These are phyloP conservation scores for Helicostylum pulchrum DNA, from an alignment of 192 early-diverging fungal species.

Conservation along the genomic window DNA sequence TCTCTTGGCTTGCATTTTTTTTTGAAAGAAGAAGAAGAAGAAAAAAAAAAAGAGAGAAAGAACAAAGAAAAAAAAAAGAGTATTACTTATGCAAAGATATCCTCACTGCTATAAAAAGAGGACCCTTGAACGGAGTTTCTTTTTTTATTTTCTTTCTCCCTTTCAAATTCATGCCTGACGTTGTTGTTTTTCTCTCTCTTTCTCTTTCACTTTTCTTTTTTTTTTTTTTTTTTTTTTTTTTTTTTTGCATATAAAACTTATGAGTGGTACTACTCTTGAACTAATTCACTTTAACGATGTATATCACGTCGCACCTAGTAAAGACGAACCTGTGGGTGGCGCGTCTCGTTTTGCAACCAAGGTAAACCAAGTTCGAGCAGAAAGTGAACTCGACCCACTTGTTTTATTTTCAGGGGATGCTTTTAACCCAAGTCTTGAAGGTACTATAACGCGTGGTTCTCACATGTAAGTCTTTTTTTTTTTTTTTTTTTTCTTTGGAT, in stretches of 20 bases:
- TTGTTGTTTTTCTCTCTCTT: no score
- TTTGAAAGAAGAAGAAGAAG: not conserved
- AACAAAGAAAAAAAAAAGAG: no score
- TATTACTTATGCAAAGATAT: no score
- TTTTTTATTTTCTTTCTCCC: no score
- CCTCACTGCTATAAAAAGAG: no score
- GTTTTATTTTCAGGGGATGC: conserved; percentile 65
- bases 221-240: conserved; percentile 7
- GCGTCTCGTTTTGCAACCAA: conserved; percentile 57
- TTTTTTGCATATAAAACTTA: not conserved
- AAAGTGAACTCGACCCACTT: conserved; percentile 32
- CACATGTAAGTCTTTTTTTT: conserved; percentile 52
- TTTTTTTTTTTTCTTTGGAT: no score
- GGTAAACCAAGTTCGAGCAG: conserved; percentile 34
- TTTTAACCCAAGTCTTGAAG: conserved; percentile 67
- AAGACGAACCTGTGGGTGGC: conserved; percentile 59
- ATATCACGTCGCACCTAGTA: conserved; percentile 52
- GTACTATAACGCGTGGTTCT: conserved; percentile 57
- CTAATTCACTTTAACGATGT: conserved; percentile 69
- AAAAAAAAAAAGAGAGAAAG: no score
- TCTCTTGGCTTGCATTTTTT: not conserved
- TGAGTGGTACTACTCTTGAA: conserved; percentile 24
- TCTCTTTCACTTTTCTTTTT: no score
- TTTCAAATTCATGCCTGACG: no score
- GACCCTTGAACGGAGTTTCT: no score